Evolutionary conservation across 163 green algal species (phyloP), one percentile per base, ranked within the genome.

Genomic region (Scenedesmus sp.): DNA sequence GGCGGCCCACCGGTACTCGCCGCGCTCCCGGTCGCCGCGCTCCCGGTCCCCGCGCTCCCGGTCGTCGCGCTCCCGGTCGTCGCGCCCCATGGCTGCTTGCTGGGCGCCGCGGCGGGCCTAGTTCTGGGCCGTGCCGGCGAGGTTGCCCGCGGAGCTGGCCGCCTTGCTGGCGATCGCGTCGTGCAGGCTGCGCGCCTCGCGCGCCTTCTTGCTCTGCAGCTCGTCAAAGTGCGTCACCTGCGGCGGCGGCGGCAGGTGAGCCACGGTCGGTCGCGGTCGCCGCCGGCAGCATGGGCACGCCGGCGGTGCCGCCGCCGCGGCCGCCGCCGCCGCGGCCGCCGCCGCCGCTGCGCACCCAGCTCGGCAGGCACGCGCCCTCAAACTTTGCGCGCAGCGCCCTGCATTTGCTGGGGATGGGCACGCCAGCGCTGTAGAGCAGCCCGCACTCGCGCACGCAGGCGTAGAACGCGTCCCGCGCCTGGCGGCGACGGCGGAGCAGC

Each of bases 141-240:
- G 75, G 22, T 62, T 77, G 33, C 87, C 86, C 13, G 63, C 73
- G 47, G 81, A 74, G 0, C 42, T 84, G 24, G 78, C 58, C 13
- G 87, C 78, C 26, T 72, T 63, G 15, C 62, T 57, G 58, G 83
- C 83, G 51, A 95, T 94, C 39, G 89, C 90, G 9, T 45, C 47
- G 53, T 89, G 83, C 53, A 92, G 82, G 2, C 77, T 87, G 77
- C 86, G 84, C 28, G 89, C 31, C 15, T 83, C 70, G 0, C 82
- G 70, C 15, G 85, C 70, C 54, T 85, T 63, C 57, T 85, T 87
- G 67, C 90, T 84, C 54, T 88, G 85, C 58, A 90, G 81, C 48
- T 84, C 60, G 85, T 95, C 91, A 87, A 95, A 95, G 58, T 95
- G 90, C 54, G 86, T 86, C 22, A 92, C 82, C 88, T 93, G 85